A percentile compares a stretch with the other conserved stretches of the same genome.
These are phyloP conservation scores for Colletotrichum musicola DNA, from an alignment of 2,329 filamentous ascomycete genomes.

Conservation along the genomic window DNA sequence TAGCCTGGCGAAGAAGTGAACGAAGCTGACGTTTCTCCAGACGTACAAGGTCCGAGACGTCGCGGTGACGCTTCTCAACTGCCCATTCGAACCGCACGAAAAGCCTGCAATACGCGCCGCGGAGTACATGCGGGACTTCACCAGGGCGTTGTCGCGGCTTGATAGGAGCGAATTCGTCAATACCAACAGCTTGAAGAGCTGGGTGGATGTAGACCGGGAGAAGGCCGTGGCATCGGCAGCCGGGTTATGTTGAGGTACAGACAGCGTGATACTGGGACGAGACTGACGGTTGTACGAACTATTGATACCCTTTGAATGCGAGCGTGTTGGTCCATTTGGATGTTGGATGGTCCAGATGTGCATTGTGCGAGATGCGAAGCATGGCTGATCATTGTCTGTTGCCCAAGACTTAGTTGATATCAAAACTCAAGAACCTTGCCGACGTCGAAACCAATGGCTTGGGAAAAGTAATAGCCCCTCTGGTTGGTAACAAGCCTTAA, in stretches of 20 bases:
- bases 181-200: conserved; percentile 47
- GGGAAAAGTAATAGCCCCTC: conserved; percentile 55
- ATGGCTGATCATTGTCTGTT: no score
- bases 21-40: conserved; percentile 14
- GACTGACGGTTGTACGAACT: no score
- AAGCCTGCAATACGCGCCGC: conserved; percentile 43
- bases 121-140: conserved; percentile 48
- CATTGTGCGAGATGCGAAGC: no score
- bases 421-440: conserved; percentile 40
- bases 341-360: no score
- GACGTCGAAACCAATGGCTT: conserved; percentile 50
- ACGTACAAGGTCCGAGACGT: conserved; percentile 52
- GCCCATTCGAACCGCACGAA: conserved; percentile 47
- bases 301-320: no score
- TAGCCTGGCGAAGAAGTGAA: background rate
- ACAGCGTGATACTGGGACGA: no score
- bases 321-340: no score
- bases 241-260: background rate
- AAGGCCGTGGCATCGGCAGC: background rate
- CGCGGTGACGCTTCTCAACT: conserved; percentile 49
- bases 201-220: conserved; percentile 44
- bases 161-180: conserved; percentile 50
- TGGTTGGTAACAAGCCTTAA: conserved; percentile 56
- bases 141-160: conserved; percentile 44
- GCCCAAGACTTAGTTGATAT: no score